Evolutionary conservation across 1,284 basidiomycete genomes (phyloP).

Genomic region (Chondrostereum purpureum): DNA sequence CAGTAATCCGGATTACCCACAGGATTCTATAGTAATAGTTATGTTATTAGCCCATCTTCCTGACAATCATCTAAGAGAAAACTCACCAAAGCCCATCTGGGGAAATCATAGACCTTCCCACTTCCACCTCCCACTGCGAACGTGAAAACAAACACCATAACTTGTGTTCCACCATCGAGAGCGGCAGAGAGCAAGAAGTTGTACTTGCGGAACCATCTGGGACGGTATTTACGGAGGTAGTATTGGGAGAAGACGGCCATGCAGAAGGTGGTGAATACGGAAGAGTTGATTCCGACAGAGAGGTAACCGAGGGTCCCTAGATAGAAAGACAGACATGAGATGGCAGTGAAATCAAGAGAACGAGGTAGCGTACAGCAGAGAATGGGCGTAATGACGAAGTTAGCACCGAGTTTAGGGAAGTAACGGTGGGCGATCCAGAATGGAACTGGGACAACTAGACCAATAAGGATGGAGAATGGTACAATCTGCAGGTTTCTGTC

Average conservation of each 20-base stretch:
- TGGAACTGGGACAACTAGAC: slow-evolving; percentile 44
- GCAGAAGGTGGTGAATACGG: slow-evolving; percentile 41
- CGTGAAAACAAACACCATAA: slow-evolving; percentile 36
- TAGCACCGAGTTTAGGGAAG: slow-evolving; percentile 40
- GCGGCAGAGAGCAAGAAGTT: slow-evolving; percentile 66
- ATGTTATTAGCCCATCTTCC: not conserved
- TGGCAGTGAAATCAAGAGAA: not conserved
- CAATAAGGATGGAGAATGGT: slow-evolving; percentile 46
- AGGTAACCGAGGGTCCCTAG: slow-evolving; percentile 7
- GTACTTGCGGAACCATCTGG: slow-evolving; percentile 56
- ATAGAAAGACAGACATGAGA: not conserved
- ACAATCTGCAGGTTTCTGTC: slow-evolving; percentile 32
- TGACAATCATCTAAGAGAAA: not conserved
- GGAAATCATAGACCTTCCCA: slow-evolving; percentile 5
- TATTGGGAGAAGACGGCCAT: slow-evolving; percentile 53
- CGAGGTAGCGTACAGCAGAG: slow-evolving; percentile 25
- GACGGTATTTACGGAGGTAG: slow-evolving; percentile 52
- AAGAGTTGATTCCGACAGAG: slow-evolving; percentile 44
- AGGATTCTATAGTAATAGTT: slow-evolving; percentile 5
- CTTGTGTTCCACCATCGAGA: slow-evolving; percentile 54
- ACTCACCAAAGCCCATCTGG: slow-evolving; percentile 8
- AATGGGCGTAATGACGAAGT: slow-evolving; percentile 44
- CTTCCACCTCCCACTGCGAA: slow-evolving; percentile 41
- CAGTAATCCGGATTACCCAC: slow-evolving; percentile 9
- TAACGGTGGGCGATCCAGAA: slow-evolving; percentile 45